phyloP scores from a whole-genome alignment of 257 asterid genomes.

The Fraxinus quadrangulata region DNA sequence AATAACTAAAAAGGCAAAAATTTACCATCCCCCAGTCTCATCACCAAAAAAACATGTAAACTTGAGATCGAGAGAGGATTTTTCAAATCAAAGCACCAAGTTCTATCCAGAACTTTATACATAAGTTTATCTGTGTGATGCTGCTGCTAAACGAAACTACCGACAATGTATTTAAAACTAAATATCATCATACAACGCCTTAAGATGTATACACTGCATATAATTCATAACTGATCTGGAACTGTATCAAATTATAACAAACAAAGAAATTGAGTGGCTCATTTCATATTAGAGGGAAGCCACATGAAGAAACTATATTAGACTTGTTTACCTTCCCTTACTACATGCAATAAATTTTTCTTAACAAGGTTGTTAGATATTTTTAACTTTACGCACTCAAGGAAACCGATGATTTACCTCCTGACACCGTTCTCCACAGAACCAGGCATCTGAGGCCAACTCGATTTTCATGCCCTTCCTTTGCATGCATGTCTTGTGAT shows the following conservation, averaged over 20 bases:
- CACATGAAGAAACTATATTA: conserved; percentile 14
- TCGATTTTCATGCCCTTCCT: conserved; percentile 44
- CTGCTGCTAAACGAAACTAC: not conserved
- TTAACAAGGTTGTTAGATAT: not conserved
- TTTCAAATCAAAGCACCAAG: not conserved
- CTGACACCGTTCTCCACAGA: conserved; percentile 77
- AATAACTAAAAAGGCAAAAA: not conserved
- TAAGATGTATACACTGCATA: not conserved
- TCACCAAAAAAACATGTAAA: not conserved
- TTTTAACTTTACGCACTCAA: not conserved
- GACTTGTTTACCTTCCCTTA: not conserved
- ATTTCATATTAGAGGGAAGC: not conserved
- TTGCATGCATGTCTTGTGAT: conserved; percentile 73
- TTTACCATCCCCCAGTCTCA: not conserved
- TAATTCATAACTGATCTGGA: not conserved
- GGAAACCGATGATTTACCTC: conserved; percentile 54
- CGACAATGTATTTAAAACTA: not conserved
- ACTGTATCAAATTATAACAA: not conserved
- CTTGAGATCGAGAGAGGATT: not conserved
- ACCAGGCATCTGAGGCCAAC: conserved; percentile 68
- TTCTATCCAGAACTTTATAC: not conserved
- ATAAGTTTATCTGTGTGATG: not conserved
- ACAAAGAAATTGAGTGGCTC: not conserved
- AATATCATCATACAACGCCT: conserved; percentile 4
- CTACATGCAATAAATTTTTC: not conserved